Evolutionary conservation across 805 yeast genomes (phyloP), one percentile per base, ranked within the genome.

Genomic region (Priceomyces carsonii): DNA sequence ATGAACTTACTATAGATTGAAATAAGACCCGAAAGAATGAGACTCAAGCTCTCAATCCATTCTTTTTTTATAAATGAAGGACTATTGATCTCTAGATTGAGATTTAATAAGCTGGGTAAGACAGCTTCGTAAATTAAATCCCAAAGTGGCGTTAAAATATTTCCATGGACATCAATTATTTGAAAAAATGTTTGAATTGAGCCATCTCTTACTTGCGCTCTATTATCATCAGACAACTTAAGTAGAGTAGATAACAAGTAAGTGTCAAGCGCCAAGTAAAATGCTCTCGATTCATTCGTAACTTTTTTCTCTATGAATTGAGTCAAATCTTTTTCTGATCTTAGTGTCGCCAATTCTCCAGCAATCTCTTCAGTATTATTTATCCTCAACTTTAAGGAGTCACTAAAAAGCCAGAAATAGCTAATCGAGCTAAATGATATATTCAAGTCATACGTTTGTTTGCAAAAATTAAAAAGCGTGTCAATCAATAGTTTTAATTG

Each of bases 341-440:
- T 26, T 17, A n/a, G 15, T 9, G 12, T 16, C 4, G 17, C 15
- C 5, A 31, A 24, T 6, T 14, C 13, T 8, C 25, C 27, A 8
- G 33, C 32, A 8, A 17, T 15, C 3, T 22, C 21, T 6, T 32
- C 17, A 18, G 25, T 26, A n/a, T 32, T 20, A 3, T 17, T 14
- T 15, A 47, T 47, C 33, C 54, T 49, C 8, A 53, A 44, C 32
- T 59, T 61, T 22, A 68, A 59, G 39, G 80, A 79, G 50, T 93
- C 98, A 47, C 96, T 85, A 3, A 93, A 78, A 10, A 85, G 58
- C 98, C 98, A 91, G 51, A 89, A 90, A 46, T 89, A 85, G 47
- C 96, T 86, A 6, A 89, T 85, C 0, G 96, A 82, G 32, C 95
- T 86, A 54, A 91, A 89, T 0, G 97, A 86, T 14, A 88, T 85